Evolutionary conservation across 2,329 filamentous ascomycete species (phyloP), one percentile per base, ranked within the genome.

Genomic region (Epicoccum nigrum): DNA sequence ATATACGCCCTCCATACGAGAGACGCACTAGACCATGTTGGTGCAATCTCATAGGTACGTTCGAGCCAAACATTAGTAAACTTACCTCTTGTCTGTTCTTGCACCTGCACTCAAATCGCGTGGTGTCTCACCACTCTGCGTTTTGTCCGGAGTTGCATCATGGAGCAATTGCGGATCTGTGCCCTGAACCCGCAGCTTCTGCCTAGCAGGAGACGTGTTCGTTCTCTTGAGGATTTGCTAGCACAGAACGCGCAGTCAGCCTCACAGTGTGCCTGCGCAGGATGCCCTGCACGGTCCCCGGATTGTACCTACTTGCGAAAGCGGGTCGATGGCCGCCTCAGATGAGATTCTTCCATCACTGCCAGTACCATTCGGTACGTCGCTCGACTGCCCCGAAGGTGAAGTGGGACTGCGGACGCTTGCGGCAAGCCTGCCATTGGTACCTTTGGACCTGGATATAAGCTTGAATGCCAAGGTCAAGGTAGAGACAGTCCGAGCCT

Each of bases 221-320:
- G 86, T 88, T 60, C 87, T 83, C 65, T 86, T 81, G 45, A 89
- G 74, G 53, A 82, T 81, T 69, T 83, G 80, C 79, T 82, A 56
- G 42, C 27, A 41, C n/a, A 34, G 13, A 9, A 43, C 20, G 39
- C 40, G 21, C 15, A 8, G 35, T 66, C 45, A 64, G 61, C 60
- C 40, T 45, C 39, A 37, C 4, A 19, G 27, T 47, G 9, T 39
- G 42, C 35, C 49, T 50, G 23, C 23, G 6, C 6, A 27, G 11
- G 23, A n/a, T 40, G 40, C 39, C 47, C 42, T 46, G 37, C 38
- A 25, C 43, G 19, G 4, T 11, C 4, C 38, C 43, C 56, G 41
- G 21, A 23, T 53, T 53, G 34, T 54, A 73, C 80, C 59, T 80
- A 88, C 85, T 73, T 88, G 84, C 43, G 86, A 88, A 58, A 88